phyloP scores from a whole-genome alignment of 2,329 filamentous ascomycete species.

The Fusarium sulawesiense region DNA sequence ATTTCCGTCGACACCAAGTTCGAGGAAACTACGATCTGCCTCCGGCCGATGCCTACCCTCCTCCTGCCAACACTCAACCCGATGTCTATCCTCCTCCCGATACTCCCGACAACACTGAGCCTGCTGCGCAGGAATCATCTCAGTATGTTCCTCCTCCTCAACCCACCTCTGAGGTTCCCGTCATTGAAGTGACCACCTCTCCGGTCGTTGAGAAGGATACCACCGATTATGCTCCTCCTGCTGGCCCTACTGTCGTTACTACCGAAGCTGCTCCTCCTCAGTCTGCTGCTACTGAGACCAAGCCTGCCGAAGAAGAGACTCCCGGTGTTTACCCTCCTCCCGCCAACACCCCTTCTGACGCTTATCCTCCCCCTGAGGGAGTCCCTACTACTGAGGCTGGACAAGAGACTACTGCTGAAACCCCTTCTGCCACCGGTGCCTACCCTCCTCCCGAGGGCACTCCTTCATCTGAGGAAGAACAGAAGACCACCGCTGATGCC shows the following conservation, averaged over 20 bases:
- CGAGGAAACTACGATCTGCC: slow-evolving; percentile 17
- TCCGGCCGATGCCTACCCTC: background rate
- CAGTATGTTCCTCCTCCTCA: slow-evolving; percentile 15
- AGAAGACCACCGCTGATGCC: background rate
- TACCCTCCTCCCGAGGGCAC: background rate
- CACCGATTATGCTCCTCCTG: slow-evolving; percentile 13
- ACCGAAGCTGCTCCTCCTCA: slow-evolving; percentile 15
- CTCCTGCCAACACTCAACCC: background rate
- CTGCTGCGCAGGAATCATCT: slow-evolving; percentile 16
- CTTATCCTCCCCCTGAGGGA: slow-evolving; percentile 1
- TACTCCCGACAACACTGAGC: background rate
- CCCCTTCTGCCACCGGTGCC: background rate
- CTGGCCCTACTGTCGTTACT: slow-evolving; percentile 21
- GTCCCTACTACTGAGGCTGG: background rate
- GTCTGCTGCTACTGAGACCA: slow-evolving; percentile 10
- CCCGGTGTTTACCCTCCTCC: slow-evolving; percentile 14
- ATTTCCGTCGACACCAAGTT: slow-evolving; percentile 10
- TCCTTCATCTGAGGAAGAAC: background rate
- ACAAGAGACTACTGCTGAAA: slow-evolving; percentile 1
- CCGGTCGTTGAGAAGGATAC: background rate
- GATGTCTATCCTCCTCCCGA: background rate
- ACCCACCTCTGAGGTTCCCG: background rate
- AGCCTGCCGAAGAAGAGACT: slow-evolving; percentile 14
- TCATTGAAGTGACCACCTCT: slow-evolving; percentile 3
- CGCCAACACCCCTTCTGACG: background rate